Conservation (phyloP, 257 asterid species). For the Buddleja alternifolia region DNA sequence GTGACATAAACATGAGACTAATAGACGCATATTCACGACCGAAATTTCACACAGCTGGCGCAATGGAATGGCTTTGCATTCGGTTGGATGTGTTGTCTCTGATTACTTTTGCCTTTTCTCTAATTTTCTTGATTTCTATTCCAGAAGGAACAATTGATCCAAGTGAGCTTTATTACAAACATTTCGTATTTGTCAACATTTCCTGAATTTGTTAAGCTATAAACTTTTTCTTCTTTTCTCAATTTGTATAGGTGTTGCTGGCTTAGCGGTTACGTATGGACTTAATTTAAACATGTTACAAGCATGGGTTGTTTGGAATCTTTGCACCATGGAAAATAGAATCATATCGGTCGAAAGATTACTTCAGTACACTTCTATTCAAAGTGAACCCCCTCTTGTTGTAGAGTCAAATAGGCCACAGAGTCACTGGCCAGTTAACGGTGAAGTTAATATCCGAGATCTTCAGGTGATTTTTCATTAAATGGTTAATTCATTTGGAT, state of each 20-base stretch:
- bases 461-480: constrained; percentile 62
- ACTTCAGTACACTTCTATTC: constrained; percentile 70
- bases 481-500: not conserved
- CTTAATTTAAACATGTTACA: constrained; percentile 73
- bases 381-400: constrained; percentile 81
- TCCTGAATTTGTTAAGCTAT: constrained; percentile 1
- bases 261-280: constrained; percentile 86
- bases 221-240: not conserved
- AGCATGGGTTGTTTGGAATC: constrained; percentile 70
- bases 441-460: constrained; percentile 68
- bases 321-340: constrained; percentile 75
- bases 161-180: constrained; percentile 46
- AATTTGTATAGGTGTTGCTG: constrained; percentile 68
- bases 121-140: constrained; percentile 68
- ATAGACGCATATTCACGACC: constrained; percentile 87
- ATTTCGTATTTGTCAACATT: not conserved
- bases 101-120: constrained; percentile 62
- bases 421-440: constrained; percentile 67
- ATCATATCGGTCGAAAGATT: constrained; percentile 92
- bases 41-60: constrained; percentile 68
- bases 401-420: constrained; percentile 66
- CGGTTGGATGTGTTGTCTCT: constrained; percentile 80
- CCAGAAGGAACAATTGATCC: constrained; percentile 86
- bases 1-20: constrained; percentile 64
- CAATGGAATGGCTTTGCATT: constrained; percentile 96